phyloP scores from a whole-genome alignment of 2,329 filamentous ascomycete species.

The Penicillium olsonii region DNA sequence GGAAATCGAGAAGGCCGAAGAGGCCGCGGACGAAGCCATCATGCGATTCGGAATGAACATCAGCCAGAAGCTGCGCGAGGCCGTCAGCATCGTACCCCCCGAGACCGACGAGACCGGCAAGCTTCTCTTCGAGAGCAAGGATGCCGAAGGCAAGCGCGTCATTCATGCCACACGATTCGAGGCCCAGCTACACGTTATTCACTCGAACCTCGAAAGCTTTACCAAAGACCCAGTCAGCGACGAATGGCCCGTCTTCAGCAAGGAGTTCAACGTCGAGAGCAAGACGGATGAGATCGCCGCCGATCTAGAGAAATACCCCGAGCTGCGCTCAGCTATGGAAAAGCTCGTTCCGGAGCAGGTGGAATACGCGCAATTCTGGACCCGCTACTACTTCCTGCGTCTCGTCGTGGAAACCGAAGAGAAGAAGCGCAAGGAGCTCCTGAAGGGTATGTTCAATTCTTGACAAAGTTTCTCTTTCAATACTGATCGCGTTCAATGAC shows the following conservation, averaged over 20 bases:
- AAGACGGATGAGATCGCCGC: slow-evolving; percentile 81
- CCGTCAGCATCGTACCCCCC: slow-evolving; percentile 82
- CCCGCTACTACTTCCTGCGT: slow-evolving; percentile 89
- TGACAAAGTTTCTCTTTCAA: background rate
- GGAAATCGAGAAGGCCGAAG: slow-evolving; percentile 88
- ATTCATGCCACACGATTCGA: slow-evolving; percentile 95
- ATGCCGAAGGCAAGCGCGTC: slow-evolving; percentile 82
- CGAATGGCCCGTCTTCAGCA: slow-evolving; percentile 73
- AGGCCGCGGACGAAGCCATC: slow-evolving; percentile 93
- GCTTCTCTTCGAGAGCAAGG: slow-evolving; percentile 91
- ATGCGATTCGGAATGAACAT: slow-evolving; percentile 89
- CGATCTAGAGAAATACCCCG: slow-evolving; percentile 83
- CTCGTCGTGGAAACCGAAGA: slow-evolving; percentile 94
- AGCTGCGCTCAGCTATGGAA: slow-evolving; percentile 88
- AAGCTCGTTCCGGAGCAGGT: slow-evolving; percentile 90
- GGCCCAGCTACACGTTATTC: slow-evolving; percentile 92
- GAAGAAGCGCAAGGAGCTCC: slow-evolving; percentile 78
- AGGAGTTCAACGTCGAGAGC: slow-evolving; percentile 74
- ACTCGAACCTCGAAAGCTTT: slow-evolving; percentile 80
- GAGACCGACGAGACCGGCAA: slow-evolving; percentile 54
- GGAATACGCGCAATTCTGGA: slow-evolving; percentile 90
- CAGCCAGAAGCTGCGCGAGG: slow-evolving; percentile 84
- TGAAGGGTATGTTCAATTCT: slow-evolving; percentile 72
- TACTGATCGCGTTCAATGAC: slow-evolving; percentile 8
- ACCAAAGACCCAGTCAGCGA: slow-evolving; percentile 74